Evolutionary conservation across 495 filamentous ascomycete genomes (phyloP).

Genomic region (Aspergillus sclerotiicarbonarius): DNA sequence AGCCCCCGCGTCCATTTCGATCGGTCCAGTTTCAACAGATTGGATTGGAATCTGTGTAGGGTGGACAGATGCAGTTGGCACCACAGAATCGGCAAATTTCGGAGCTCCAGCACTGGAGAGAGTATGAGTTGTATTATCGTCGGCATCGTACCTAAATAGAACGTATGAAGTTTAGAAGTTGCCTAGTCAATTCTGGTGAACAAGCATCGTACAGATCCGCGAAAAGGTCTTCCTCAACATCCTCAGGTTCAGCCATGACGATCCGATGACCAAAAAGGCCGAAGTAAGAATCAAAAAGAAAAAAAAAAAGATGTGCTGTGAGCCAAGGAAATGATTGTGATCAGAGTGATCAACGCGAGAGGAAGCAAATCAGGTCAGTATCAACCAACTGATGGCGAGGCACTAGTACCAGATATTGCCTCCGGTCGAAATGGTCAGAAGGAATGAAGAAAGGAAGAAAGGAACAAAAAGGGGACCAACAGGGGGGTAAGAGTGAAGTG

Average conservation of each 20-base stretch:
- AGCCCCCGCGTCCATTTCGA: constrained; percentile 33
- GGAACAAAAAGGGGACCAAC: constrained; percentile 8
- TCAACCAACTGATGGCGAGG: too few relatives aligned
- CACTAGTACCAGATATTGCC: too few relatives aligned
- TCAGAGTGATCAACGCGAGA: background rate
- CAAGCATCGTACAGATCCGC: constrained; percentile 78
- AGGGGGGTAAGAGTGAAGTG: constrained; percentile 9
- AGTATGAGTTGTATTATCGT: constrained; percentile 56
- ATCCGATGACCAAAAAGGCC: constrained; percentile 6
- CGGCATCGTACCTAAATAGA: constrained; percentile 76
- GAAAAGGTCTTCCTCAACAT: constrained; percentile 96
- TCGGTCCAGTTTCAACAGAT: constrained; percentile 40
- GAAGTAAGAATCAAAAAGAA: background rate
- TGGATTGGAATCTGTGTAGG: constrained; percentile 23
- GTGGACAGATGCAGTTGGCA: constrained; percentile 22
- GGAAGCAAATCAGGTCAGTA: too few relatives aligned
- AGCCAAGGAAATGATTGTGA: background rate
- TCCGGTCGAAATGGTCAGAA: background rate
- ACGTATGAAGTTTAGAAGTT: constrained; percentile 4
- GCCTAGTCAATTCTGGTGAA: background rate
- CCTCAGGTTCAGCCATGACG: constrained; percentile 81
- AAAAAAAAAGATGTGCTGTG: background rate
- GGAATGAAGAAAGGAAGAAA: constrained; percentile 21
- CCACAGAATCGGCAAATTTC: constrained; percentile 26
- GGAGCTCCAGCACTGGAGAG: constrained; percentile 33